Conservation (phyloP, 345 rosid genomes). For the Fremontodendron californicum region DNA sequence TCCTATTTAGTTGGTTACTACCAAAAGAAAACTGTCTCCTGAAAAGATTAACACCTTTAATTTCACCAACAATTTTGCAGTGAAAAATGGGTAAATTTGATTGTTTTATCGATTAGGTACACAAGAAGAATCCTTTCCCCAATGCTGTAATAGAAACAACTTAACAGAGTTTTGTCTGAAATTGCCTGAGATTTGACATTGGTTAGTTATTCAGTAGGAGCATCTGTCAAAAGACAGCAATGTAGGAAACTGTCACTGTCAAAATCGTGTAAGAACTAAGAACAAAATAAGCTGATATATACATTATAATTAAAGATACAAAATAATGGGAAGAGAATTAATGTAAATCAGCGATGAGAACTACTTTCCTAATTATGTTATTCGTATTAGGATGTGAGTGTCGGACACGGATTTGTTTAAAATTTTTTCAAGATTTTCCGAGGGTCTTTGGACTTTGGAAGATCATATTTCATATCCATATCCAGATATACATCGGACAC, state of each 20-base stretch:
- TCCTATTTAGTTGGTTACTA: neutral
- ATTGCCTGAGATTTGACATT: neutral
- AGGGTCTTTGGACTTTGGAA: no score
- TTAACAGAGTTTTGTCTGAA: neutral
- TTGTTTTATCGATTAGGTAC: neutral
- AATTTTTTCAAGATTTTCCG: no score
- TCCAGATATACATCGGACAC: no score
- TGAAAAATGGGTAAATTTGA: neutral
- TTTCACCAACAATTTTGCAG: neutral
- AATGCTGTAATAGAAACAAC: neutral
- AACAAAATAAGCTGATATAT: neutral
- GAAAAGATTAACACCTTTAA: neutral
- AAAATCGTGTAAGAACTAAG: neutral
- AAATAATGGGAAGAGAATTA: neutral
- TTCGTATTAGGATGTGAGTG: no score
- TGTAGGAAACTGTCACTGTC: neutral
- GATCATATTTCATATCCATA: no score
- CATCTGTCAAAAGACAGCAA: neutral
- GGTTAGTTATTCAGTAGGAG: neutral
- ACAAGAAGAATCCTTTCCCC: no score
- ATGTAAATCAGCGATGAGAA: neutral
- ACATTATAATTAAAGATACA: no score
- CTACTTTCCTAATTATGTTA: neutral
- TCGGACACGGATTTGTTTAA: no score
- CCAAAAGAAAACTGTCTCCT: neutral